phyloP scores from a whole-genome alignment of 2,329 filamentous ascomycete species.

The Zasmidium angulare region DNA sequence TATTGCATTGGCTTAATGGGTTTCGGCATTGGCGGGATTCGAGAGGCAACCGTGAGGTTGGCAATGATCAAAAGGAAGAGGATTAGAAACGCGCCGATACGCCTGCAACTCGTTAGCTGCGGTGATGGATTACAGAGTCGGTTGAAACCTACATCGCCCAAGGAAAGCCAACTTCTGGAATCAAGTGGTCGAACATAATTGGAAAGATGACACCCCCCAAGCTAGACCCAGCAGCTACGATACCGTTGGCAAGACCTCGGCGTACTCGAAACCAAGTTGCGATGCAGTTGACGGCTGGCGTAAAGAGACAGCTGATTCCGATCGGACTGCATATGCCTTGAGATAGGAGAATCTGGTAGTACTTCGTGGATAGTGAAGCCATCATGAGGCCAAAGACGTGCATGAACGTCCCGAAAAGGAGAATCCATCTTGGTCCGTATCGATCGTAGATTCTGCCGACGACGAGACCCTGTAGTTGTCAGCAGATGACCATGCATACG shows the following conservation, averaged over 20 bases:
- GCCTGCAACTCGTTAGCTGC: no score
- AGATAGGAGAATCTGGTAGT: conserved; percentile 46
- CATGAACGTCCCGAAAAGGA: conserved; percentile 50
- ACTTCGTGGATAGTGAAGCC: conserved; percentile 55
- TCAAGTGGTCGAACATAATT: no score
- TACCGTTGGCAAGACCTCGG: no score
- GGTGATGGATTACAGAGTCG: no score
- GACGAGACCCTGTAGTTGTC: no score
- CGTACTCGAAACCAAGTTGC: no score
- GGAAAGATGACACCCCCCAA: no score
- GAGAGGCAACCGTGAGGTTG: neutral
- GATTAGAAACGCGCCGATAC: no score
- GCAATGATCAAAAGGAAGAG: conserved; percentile 14
- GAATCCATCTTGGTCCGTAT: conserved; percentile 18
- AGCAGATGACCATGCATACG: no score
- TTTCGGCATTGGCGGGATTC: neutral
- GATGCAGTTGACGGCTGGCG: conserved; percentile 27
- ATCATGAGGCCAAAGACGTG: conserved; percentile 65
- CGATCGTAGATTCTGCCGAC: neutral
- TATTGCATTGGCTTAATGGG: neutral
- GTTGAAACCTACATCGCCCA: no score
- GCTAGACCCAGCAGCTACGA: no score
- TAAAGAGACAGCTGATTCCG: conserved; percentile 36
- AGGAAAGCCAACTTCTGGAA: no score
- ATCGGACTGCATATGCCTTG: conserved; percentile 43